Base-by-base conservation (phyloP, 2,329 filamentous ascomycete species). In the Fusarium nurragi region DNA sequence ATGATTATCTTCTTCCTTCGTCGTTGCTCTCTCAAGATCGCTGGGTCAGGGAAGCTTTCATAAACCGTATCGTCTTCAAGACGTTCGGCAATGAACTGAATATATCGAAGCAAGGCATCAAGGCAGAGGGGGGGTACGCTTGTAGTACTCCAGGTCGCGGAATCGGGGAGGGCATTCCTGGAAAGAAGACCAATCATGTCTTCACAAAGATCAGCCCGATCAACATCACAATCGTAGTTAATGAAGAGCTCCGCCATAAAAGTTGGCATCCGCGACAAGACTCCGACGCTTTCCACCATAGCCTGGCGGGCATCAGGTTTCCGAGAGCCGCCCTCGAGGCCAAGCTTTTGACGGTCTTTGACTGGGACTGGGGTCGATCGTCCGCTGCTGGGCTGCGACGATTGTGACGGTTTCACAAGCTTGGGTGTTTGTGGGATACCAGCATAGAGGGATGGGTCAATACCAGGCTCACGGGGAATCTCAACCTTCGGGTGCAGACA, bases 131-230 rank as follows among this genome's bases (percentile, higher is more conserved):
- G 95, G 16, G 95, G 95, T 2, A 99, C 96, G 74, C 97, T 99
- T 6, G 94, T 97, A 12, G 95, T 99, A 76, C 96, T 99, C 95
- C 95, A 99, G 7, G 94, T 97, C 7, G 94, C 95, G 10, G 95
- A 97, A 76, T 99, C 95, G 1, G 95, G 96, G 66, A 99, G 91
- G 3, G 95, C 95, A 75, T 97, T 99, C 57, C 95, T 87, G 19
- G 95, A 94, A 16, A 99, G 81, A 30, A 99, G 84, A 1, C 95
- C 94, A 60, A 99, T 88, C 86, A 98, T 91, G 73, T 99, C 96
- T 79, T 97, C 92, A 73, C 95, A 99, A 6, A 99, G 80, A 78
- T 99, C 95, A 48, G 89, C 90, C 46, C 94, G 87, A 74, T 99
- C 92, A 49, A 93, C 89, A 73, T 98, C 94, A 73, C 94, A 99